Evolutionary conservation across 805 yeast species (phyloP).

Genomic region (Hanseniaspora valbyensis): DNA sequence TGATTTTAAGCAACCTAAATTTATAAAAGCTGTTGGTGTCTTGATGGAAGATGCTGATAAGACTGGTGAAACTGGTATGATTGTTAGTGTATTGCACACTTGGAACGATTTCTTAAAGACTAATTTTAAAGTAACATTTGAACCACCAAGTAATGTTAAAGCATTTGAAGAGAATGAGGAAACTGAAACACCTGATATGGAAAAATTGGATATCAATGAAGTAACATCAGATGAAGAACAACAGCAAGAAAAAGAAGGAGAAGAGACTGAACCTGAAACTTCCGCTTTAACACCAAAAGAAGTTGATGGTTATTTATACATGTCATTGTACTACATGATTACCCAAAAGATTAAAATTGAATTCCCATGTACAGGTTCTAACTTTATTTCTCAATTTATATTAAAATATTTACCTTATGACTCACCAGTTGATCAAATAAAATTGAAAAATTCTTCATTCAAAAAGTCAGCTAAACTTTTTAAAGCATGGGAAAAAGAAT

Average conservation of each 20-base stretch:
- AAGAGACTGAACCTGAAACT: slow-evolving; percentile 15
- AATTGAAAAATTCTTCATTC: slow-evolving; percentile 75
- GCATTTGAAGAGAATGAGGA: slow-evolving; percentile 17
- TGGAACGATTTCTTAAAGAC: slow-evolving; percentile 53
- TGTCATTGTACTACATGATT: slow-evolving; percentile 62
- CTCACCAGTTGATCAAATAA: slow-evolving; percentile 42
- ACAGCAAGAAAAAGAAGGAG: slow-evolving; percentile 15
- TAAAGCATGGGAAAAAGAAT: slow-evolving; percentile 73
- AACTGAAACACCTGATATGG: too few relatives aligned
- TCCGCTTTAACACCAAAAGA: slow-evolving; percentile 45
- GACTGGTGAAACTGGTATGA: slow-evolving; percentile 49
- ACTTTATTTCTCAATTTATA: slow-evolving; percentile 60
- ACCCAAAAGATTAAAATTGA: slow-evolving; percentile 41
- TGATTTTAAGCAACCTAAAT: slow-evolving; percentile 46
- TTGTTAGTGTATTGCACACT: slow-evolving; percentile 60
- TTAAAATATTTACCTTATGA: slow-evolving; percentile 54
- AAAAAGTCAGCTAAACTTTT: slow-evolving; percentile 77
- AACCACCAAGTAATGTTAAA: slow-evolving; percentile 32
- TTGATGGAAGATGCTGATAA: slow-evolving; percentile 40
- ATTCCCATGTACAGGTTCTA: slow-evolving; percentile 62
- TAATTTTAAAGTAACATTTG: slow-evolving; percentile 37
- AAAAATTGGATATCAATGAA: too few relatives aligned
- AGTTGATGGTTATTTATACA: slow-evolving; percentile 60
- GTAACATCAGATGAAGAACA: slow-evolving; percentile 13
- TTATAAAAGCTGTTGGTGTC: slow-evolving; percentile 61